phyloP scores from a whole-genome alignment of 768 basidiomycete species.

The Exidia glandulosa region DNA sequence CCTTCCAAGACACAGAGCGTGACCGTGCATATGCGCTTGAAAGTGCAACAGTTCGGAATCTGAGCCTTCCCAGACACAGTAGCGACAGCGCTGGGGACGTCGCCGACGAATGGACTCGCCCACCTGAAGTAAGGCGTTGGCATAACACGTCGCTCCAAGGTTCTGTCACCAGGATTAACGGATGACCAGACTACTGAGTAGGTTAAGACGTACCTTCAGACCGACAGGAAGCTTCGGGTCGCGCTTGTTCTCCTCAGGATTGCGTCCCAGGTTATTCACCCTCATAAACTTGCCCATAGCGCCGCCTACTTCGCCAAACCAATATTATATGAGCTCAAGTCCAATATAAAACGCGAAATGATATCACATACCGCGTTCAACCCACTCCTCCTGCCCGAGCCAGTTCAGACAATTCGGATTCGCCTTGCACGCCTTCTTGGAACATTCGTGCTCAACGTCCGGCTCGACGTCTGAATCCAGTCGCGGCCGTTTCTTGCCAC shows the following conservation, averaged over 20 bases:
- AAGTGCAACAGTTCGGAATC: no score
- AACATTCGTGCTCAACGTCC: constrained; percentile 52
- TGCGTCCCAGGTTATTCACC: constrained; percentile 37
- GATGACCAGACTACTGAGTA: constrained; percentile 1
- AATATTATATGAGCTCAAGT: constrained; percentile 10
- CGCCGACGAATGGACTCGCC: no score
- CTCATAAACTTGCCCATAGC: constrained; percentile 43
- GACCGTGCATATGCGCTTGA: no score
- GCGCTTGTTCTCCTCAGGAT: constrained; percentile 42
- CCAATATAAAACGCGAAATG: not conserved
- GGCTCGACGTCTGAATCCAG: constrained; percentile 55
- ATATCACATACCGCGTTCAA: constrained; percentile 45
- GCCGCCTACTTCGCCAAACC: constrained; percentile 32
- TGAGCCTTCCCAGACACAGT: no score
- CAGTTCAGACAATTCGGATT: constrained; percentile 86
- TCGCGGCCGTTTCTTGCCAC: constrained; percentile 16
- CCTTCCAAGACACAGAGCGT: no score
- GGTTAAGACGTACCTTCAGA: constrained; percentile 43
- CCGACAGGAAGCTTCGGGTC: constrained; percentile 58
- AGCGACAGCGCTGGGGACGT: not conserved
- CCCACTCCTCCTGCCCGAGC: constrained; percentile 76
- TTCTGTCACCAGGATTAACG: constrained; percentile 40
- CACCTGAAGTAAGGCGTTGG: constrained; percentile 91
- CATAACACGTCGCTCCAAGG: constrained; percentile 94
- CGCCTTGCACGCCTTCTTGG: constrained; percentile 50